phyloP scores from a whole-genome alignment of 805 yeast species.

The Pichia heedii region DNA sequence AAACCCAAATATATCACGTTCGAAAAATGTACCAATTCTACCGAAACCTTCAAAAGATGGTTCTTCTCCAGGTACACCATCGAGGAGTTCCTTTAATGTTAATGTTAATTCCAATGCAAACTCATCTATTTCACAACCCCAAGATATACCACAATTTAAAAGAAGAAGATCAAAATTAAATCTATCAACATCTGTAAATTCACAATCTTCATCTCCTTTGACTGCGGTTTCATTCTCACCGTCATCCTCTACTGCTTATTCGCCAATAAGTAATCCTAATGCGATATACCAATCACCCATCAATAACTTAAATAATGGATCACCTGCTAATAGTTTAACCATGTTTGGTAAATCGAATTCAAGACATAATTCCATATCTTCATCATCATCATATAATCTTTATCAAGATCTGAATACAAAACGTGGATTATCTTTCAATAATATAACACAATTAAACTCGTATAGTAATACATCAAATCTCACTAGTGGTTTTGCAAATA shows the following conservation, averaged over 20 bases:
- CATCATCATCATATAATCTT: slow-evolving; percentile 16
- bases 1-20: slow-evolving; percentile 6
- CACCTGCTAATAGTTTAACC: slow-evolving; percentile 13
- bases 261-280: slow-evolving; percentile 14
- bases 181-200: slow-evolving; percentile 9
- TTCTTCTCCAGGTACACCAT: slow-evolving; percentile 20
- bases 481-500: neutral
- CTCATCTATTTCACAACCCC: slow-evolving; percentile 18
- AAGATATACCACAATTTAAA: slow-evolving; percentile 25
- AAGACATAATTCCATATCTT: slow-evolving; percentile 20
- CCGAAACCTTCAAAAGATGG: slow-evolving; percentile 25
- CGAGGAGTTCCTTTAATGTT: slow-evolving; percentile 8
- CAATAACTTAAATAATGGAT: neutral
- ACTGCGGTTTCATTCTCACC: slow-evolving; percentile 5
- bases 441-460: neutral
- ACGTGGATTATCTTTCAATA: slow-evolving; percentile 17
- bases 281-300: neutral
- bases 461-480: neutral
- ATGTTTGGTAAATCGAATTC: slow-evolving; percentile 13
- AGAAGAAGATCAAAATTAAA: slow-evolving; percentile 24
- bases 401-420: slow-evolving; percentile 22
- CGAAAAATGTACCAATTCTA: slow-evolving; percentile 27
- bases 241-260: slow-evolving; percentile 10
- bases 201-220: slow-evolving; percentile 24
- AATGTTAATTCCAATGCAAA: slow-evolving; percentile 11